These are phyloP conservation scores for Sporothrix mexicana DNA, from an alignment of 2,329 filamentous ascomycete genomes.

Conservation along the genomic window DNA sequence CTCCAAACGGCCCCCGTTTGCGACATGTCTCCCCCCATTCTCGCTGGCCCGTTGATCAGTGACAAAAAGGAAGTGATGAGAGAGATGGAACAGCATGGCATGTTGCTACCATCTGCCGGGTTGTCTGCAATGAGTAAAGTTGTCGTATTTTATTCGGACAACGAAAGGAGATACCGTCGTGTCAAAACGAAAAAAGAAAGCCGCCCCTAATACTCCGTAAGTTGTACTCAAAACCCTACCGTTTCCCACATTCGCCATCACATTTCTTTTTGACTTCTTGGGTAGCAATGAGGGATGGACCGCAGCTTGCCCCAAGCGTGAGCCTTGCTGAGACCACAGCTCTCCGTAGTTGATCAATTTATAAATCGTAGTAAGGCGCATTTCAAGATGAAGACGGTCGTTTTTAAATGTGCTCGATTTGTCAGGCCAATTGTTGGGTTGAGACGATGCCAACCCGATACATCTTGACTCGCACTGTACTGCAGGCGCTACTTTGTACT, in stretches of 20 bases:
- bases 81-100: not conserved
- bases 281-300: slow-evolving; percentile 8
- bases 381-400: not conserved
- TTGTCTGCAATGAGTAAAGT: not conserved
- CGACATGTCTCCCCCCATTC: not conserved
- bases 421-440: not conserved
- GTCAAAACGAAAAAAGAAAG: not conserved
- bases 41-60: slow-evolving; percentile 5
- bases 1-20: not conserved
- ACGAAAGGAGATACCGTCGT: not conserved
- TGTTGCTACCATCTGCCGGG: not conserved
- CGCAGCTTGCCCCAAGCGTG: not conserved
- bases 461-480: slow-evolving; percentile 17
- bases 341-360: no score
- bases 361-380: no score
- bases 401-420: not conserved
- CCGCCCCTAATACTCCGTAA: no score
- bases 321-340: no score
- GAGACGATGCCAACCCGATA: no score
- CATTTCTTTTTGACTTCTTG: not conserved
- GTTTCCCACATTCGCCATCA: not conserved
- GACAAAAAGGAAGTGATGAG: not conserved
- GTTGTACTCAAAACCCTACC: not conserved
- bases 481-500: no score
- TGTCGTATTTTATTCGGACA: not conserved